phyloP scores from a whole-genome alignment of 495 filamentous ascomycete species.

The Tuber indicum region DNA sequence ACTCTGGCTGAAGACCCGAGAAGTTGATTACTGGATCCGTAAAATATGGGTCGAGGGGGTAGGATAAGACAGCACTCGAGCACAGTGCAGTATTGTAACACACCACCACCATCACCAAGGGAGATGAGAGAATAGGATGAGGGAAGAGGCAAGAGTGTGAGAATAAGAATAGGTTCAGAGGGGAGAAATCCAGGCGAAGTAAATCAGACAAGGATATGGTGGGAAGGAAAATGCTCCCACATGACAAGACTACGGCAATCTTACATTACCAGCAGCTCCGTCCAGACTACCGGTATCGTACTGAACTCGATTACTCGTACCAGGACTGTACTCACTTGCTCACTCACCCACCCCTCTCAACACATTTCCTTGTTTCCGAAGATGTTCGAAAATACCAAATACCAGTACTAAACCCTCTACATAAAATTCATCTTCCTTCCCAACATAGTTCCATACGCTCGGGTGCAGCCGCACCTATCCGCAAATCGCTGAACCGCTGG shows the following conservation, averaged over 20 bases:
- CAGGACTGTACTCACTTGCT: neutral
- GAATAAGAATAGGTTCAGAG: neutral
- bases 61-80: neutral
- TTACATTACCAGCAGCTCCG: neutral
- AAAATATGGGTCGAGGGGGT: neutral
- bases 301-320: too few species aligned
- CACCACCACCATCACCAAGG: neutral
- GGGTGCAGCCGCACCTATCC: neutral
- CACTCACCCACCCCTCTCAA: neutral
- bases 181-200: neutral
- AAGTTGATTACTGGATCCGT: neutral
- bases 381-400: neutral
- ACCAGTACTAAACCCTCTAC: neutral
- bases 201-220: neutral
- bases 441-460: neutral
- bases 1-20: neutral
- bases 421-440: neutral
- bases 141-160: constrained; percentile 6
- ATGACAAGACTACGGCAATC: neutral
- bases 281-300: neutral
- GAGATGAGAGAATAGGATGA: neutral
- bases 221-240: neutral
- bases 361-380: neutral
- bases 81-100: too few species aligned
- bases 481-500: neutral